Evolutionary conservation across 345 rosid genomes (phyloP), one percentile per base, ranked within the genome.

Genomic region (Bruguiera parviflora): DNA sequence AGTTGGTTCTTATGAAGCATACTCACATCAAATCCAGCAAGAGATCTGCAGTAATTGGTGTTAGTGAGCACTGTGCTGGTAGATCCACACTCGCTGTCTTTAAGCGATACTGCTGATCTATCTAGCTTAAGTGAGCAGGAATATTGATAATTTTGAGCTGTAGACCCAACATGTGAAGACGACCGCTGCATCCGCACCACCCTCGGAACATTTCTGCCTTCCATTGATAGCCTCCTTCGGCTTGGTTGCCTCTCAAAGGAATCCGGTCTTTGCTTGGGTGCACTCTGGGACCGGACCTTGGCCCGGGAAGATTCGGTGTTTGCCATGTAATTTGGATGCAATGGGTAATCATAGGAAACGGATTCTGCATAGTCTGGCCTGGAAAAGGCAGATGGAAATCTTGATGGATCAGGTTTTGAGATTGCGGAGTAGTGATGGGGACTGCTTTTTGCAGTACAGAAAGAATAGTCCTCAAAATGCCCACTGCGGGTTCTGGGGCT

Each of bases 51-150:
- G 69, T 84, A 87, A 65, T 86, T 87, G 59, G 83, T 68, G 77
- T 84, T 82, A 25, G 96, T 91, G 79, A 87, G 85, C 66, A 84
- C 75, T 2, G 96, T 91, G 72, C 96, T 91, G 10, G 85, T 84
- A 57, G 96, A 94, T 79, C 97, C 97, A 6, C 92, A 86, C 69
- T 92, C 97, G 15, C 96, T 95, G 3, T 87, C 92, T 82, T 69
- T 83, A 20, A 89, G 82, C 0, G 99, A 94, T 19, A 86, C 83
- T 1, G 79, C 67, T 29, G 99, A 92, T 68, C 85, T 79, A 57
- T 92, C 96, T 56, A 92, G 96, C 85, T 89, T 89, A 35, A 88
- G 73, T 25, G 90, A 84, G 96, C 97, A 89, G 0, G 96, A 90
- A 67, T 84, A 80, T 0, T 85, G 88, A 68, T 83, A 83, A 56